A percentile compares a stretch with the other conserved stretches of the same genome.
phyloP scores from a whole-genome alignment of 2,329 filamentous ascomycete genomes.

The Endoconidiophora polonica region DNA sequence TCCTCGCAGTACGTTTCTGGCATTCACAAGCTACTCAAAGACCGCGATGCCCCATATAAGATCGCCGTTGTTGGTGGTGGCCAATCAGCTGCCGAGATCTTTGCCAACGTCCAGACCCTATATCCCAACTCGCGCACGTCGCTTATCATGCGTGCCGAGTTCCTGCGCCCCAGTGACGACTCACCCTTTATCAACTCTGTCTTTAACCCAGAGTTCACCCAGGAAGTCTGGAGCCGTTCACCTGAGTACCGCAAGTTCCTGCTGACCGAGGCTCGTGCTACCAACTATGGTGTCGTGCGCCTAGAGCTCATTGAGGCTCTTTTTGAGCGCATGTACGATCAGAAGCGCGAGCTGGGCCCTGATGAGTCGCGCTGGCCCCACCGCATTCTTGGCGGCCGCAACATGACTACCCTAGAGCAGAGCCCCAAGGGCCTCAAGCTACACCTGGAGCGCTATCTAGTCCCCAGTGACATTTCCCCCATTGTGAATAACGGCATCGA shows the following conservation, averaged over 20 bases:
- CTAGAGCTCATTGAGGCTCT: conserved; percentile 79
- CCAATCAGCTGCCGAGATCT: conserved; percentile 90
- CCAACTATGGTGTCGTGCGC: conserved; percentile 89
- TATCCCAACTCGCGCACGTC: conserved; percentile 69
- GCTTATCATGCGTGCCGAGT: conserved; percentile 67
- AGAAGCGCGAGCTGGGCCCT: conserved; percentile 51
- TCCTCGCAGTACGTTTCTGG: conserved; percentile 68
- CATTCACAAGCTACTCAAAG: conserved; percentile 41
- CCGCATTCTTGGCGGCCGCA: conserved; percentile 55
- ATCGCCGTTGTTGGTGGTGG: conserved; percentile 79
- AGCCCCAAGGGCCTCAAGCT: conserved; percentile 35
- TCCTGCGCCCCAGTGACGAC: conserved; percentile 81
- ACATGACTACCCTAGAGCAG: conserved; percentile 45
- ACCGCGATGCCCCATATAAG: conserved; percentile 38
- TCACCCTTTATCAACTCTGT: conserved; percentile 95
- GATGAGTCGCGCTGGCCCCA: conserved; percentile 67
- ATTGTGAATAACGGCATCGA: conserved; percentile 23
- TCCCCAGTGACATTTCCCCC: conserved; percentile 21
- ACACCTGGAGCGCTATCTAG: conserved; percentile 26
- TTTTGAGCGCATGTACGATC: conserved; percentile 76
- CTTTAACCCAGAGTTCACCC: conserved; percentile 77
- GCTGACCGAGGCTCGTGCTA: conserved; percentile 57
- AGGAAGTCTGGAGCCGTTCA: conserved; percentile 55
- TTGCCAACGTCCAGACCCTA: conserved; percentile 65
- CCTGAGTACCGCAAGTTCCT: conserved; percentile 41